Conservation (phyloP, 2,329 filamentous ascomycete species). For the Lachnellula suecica region DNA sequence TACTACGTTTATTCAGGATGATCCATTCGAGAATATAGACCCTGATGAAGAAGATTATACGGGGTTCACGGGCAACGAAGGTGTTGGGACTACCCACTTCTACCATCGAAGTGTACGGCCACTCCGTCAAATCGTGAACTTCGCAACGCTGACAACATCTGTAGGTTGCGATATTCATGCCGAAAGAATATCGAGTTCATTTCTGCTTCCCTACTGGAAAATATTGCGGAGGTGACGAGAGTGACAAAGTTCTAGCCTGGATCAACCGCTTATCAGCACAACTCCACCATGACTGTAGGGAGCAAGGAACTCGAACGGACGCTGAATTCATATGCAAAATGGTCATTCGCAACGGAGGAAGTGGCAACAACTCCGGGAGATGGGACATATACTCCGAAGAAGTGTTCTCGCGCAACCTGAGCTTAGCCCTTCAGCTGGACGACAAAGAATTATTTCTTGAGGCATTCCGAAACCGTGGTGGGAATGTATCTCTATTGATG, state of each 20-base stretch:
- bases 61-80: conserved; percentile 18
- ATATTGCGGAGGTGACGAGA: not conserved
- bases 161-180: conserved; percentile 15
- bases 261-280: conserved; percentile 3
- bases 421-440: too few species aligned
- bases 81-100: conserved; percentile 13
- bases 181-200: conserved; percentile 6
- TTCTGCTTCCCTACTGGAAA: not conserved
- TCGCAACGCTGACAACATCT: not conserved
- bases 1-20: conserved; percentile 6
- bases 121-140: not conserved
- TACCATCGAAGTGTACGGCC: conserved; percentile 18
- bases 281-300: not conserved
- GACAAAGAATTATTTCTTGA: too few species aligned
- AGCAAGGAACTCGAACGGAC: not conserved
- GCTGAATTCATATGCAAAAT: conserved; percentile 7
- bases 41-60: conserved; percentile 20
- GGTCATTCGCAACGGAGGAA: not conserved
- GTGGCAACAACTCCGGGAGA: not conserved
- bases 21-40: conserved; percentile 7
- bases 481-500: too few species aligned
- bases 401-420: too few species aligned
- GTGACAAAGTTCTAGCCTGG: conserved; percentile 7
- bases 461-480: too few species aligned
- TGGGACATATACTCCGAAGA: not conserved